Conservation (phyloP, 345 rosid species). For the Euphorbia tirucalli region DNA sequence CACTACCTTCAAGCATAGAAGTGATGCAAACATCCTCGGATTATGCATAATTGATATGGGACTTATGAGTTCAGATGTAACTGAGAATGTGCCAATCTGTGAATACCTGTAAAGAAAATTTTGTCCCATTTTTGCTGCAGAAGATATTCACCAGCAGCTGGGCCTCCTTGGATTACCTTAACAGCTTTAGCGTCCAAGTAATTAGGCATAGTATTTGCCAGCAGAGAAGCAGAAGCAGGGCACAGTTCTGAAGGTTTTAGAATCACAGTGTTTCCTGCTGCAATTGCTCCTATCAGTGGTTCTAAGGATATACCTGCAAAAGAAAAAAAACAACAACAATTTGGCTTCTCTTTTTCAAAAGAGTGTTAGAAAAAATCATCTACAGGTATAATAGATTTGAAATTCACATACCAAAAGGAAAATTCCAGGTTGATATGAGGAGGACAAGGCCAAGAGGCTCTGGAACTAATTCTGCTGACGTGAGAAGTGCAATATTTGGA, state of each 20-base stretch:
- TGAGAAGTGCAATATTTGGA: slow-evolving; percentile 46
- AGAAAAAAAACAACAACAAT: background rate
- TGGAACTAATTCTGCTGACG: slow-evolving; percentile 49
- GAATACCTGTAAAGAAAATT: slow-evolving; percentile 69
- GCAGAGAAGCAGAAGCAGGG: slow-evolving; percentile 58
- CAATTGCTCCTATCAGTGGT: slow-evolving; percentile 72
- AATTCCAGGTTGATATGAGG: slow-evolving; percentile 64
- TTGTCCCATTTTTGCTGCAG: slow-evolving; percentile 75
- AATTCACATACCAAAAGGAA: slow-evolving; percentile 53
- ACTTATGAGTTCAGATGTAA: no score
- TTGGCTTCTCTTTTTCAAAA: background rate
- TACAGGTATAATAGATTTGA: background rate
- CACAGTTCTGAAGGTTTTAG: slow-evolving; percentile 75
- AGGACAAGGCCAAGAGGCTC: slow-evolving; percentile 74
- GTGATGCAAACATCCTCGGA: background rate
- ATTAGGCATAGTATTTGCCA: slow-evolving; percentile 38
- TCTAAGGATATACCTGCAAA: slow-evolving; percentile 59
- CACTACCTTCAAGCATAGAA: slow-evolving; percentile 42
- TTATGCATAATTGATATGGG: background rate
- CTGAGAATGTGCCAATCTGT: background rate
- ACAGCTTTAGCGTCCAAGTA: slow-evolving; percentile 57
- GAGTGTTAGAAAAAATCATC: background rate
- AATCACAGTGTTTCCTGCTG: slow-evolving; percentile 70
- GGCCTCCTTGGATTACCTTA: slow-evolving; percentile 65
- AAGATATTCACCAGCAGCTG: slow-evolving; percentile 47